These are phyloP conservation scores for Trichoderma breve DNA, from an alignment of 2,329 filamentous ascomycete genomes.

Conservation along the genomic window DNA sequence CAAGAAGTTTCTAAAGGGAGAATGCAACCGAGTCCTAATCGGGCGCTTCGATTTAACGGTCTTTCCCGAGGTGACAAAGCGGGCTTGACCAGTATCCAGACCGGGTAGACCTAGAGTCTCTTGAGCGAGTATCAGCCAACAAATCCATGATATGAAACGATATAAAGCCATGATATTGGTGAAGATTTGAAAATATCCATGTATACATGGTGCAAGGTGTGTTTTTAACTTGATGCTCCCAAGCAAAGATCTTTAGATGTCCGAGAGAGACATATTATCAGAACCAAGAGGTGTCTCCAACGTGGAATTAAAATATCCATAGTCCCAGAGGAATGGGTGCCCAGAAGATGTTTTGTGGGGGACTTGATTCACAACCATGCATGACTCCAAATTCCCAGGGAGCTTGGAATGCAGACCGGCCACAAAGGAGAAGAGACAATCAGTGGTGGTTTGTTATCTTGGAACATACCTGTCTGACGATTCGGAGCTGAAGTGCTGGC, in stretches of 20 bases:
- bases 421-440: background rate
- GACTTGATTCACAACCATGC: slow-evolving; percentile 20
- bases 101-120: background rate
- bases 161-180: slow-evolving; percentile 22
- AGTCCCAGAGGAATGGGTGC: background rate
- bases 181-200: slow-evolving; percentile 1
- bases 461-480: slow-evolving; percentile 17
- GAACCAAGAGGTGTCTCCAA: background rate
- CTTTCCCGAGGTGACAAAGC: background rate
- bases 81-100: background rate
- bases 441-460: background rate
- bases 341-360: slow-evolving; percentile 1
- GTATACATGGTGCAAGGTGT: background rate
- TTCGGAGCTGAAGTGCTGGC: background rate
- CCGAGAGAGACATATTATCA: background rate
- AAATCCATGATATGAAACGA: slow-evolving; percentile 14
- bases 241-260: background rate
- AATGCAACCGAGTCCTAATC: background rate
- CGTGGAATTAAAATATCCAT: background rate
- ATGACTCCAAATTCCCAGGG: background rate
- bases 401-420: background rate
- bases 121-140: slow-evolving; percentile 23
- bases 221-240: background rate
- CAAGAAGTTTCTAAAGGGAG: background rate
- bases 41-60: background rate